Evolutionary conservation across 805 yeast genomes (phyloP), one percentile per base, ranked within the genome.

Genomic region (Nakazawaea laoshanensis): DNA sequence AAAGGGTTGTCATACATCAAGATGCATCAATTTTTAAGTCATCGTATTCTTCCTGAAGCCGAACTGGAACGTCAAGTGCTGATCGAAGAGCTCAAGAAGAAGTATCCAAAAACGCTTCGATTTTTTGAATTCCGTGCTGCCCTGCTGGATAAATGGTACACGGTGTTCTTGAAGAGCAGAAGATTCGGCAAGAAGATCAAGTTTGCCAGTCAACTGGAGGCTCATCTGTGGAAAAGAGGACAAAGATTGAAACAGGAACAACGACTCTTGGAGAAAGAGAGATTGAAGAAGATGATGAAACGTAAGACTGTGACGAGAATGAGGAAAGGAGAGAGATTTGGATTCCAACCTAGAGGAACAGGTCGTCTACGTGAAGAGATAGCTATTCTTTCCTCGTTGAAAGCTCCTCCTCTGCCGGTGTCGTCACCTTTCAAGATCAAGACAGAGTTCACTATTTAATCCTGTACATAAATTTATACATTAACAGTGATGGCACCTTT

Each of bases 401-500:
- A 9, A 9, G 26, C 7, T 9, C 26, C 14, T 24, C 7, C 13
- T 10, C 26, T 9, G 12, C 14, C 7, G 26, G 12, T 10, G 14
- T 13, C 7, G 26, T 20, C 9, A 20, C 22, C 9, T 7, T 7
- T 10, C 22, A 20, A 10, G 7, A 7, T 8, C 22, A 20, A 10
- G 10, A 20, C 22, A 20, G 10, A 20, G 9, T 20, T 8, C 22
- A 20, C 22, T 10, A 24, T 8, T n/a, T 24, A 7, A 9, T 15
- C 11, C 11, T 15, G 15, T 13, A 25, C 13, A 25, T 14, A 7
- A 8, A 25, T 12, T 13, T 15, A 25, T 13, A 25, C 13, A 25
- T 14, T n/a, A 8, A 25, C 28, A 6, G 29, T 20, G 7, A 41
- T 39, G 14, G 40, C 41, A 11, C 50, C 44, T 22, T 47, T 47